Evolutionary conservation across 192 early-diverging fungal genomes (phyloP).

Genomic region (Chytriomyces confervae): DNA sequence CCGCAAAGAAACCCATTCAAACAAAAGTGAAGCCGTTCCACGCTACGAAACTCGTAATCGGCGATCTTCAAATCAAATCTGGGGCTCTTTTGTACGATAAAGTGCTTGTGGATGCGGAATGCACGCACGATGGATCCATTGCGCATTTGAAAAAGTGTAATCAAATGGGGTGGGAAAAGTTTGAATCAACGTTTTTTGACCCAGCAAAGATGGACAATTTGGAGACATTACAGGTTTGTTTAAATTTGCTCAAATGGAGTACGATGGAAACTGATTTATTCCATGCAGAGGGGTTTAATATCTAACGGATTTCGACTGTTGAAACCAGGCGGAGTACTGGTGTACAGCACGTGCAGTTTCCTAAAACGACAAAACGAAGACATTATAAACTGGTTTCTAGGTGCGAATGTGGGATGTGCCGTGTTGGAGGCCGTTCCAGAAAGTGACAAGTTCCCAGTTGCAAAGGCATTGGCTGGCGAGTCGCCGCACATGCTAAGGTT

Average conservation of each 20-base stretch:
- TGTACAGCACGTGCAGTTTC: slow-evolving; percentile 74
- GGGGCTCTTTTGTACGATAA: slow-evolving; percentile 64
- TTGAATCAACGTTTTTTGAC: slow-evolving; percentile 63
- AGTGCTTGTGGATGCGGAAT: slow-evolving; percentile 75
- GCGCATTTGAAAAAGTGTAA: slow-evolving; percentile 54
- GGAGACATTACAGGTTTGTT: slow-evolving; percentile 63
- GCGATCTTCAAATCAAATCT: slow-evolving; percentile 56
- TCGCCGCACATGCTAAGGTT: slow-evolving; percentile 59
- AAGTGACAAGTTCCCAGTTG: slow-evolving; percentile 41
- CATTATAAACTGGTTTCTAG: slow-evolving; percentile 80
- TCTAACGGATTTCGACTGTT: slow-evolving; percentile 79
- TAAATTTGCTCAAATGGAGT: background rate
- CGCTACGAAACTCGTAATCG: slow-evolving; percentile 72
- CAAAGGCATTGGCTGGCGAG: slow-evolving; percentile 22
- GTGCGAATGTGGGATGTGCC: slow-evolving; percentile 44
- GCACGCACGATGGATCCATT: slow-evolving; percentile 92
- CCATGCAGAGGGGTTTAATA: slow-evolving; percentile 64
- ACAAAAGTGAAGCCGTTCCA: slow-evolving; percentile 73
- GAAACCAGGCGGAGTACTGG: slow-evolving; percentile 75
- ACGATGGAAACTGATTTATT: background rate
- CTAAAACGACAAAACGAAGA: slow-evolving; percentile 79
- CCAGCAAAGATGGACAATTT: slow-evolving; percentile 64
- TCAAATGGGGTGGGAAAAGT: slow-evolving; percentile 78
- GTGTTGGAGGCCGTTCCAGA: slow-evolving; percentile 58
- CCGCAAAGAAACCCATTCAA: background rate